phyloP scores from a whole-genome alignment of 2,329 filamentous ascomycete genomes.

The Arthrobotrys pseudoclavata region DNA sequence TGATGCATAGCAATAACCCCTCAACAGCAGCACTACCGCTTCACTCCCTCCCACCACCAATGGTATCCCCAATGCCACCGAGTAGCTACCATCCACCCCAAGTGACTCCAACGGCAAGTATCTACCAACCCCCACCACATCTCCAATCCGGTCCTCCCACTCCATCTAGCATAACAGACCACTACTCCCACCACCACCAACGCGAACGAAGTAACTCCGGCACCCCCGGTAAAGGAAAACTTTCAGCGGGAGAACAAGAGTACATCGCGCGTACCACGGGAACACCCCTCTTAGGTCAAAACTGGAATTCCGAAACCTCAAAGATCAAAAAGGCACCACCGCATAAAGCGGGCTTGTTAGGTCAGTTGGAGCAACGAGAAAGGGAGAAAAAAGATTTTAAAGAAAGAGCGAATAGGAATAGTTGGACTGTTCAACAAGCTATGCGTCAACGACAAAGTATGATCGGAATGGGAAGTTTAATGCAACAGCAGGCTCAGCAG shows the following conservation, averaged over 20 bases:
- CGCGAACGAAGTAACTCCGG: slow-evolving; percentile 63
- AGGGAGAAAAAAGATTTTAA: slow-evolving; percentile 80
- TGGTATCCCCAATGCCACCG: slow-evolving; percentile 14
- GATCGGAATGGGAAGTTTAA: slow-evolving; percentile 19
- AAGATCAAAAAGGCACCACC: slow-evolving; percentile 68
- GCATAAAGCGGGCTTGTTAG: slow-evolving; percentile 76
- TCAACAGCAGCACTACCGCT: slow-evolving; percentile 23
- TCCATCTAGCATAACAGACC: slow-evolving; percentile 61
- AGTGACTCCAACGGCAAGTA: slow-evolving; percentile 14
- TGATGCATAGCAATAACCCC: slow-evolving; percentile 10
- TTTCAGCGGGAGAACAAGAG: slow-evolving; percentile 91
- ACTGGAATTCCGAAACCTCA: slow-evolving; percentile 65
- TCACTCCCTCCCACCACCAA: slow-evolving; percentile 43
- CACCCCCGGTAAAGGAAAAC: slow-evolving; percentile 67
- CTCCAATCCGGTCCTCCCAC: slow-evolving; percentile 46
- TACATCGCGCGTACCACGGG: slow-evolving; percentile 87
- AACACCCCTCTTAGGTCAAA: slow-evolving; percentile 74
- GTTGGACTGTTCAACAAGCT: slow-evolving; percentile 79
- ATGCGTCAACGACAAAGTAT: slow-evolving; percentile 75
- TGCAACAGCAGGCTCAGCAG: slow-evolving; percentile 64
- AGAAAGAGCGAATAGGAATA: slow-evolving; percentile 67
- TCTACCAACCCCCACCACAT: slow-evolving; percentile 28
- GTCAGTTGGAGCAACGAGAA: slow-evolving; percentile 83
- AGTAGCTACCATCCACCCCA: slow-evolving; percentile 28
- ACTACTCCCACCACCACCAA: slow-evolving; percentile 66